Conservation (phyloP, 1,139 yeast genomes). For the Nakaseomyces sp. region DNA sequence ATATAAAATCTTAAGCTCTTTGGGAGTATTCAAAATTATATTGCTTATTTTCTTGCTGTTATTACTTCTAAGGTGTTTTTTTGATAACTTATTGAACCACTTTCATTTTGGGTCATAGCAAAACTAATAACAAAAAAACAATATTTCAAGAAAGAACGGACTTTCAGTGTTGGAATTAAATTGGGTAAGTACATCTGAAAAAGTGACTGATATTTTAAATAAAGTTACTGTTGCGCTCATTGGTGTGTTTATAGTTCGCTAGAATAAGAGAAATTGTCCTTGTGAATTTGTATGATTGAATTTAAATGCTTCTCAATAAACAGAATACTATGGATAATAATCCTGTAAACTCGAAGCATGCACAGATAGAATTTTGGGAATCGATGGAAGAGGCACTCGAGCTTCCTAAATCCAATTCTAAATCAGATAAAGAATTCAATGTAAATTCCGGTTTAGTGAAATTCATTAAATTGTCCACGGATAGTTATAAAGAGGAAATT, state of each 20-base stretch:
- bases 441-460: constrained; percentile 30
- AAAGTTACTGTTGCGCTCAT: not conserved
- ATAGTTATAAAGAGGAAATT: constrained; percentile 29
- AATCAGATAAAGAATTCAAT: constrained; percentile 13
- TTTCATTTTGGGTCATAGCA: too few species aligned
- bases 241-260: not conserved
- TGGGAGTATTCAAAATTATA: too few species aligned
- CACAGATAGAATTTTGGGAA: constrained; percentile 29
- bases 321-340: not conserved
- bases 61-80: too few species aligned
- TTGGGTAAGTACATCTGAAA: too few species aligned
- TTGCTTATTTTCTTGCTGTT: too few species aligned
- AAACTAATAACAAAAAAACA: too few species aligned
- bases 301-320: not conserved
- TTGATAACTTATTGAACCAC: too few species aligned
- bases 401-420: constrained; percentile 1
- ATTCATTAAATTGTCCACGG: constrained; percentile 31
- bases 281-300: not conserved
- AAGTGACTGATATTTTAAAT: too few species aligned
- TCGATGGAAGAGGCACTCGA: constrained; percentile 16
- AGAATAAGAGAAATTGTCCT: too few species aligned
- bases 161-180: too few species aligned
- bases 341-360: not conserved
- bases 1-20: too few species aligned
- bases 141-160: too few species aligned